Percentiles rank a stretch among this genome's conserved stretches.
Conservation (phyloP, 495 filamentous ascomycete species). For the Daldinia bambusicola region DNA sequence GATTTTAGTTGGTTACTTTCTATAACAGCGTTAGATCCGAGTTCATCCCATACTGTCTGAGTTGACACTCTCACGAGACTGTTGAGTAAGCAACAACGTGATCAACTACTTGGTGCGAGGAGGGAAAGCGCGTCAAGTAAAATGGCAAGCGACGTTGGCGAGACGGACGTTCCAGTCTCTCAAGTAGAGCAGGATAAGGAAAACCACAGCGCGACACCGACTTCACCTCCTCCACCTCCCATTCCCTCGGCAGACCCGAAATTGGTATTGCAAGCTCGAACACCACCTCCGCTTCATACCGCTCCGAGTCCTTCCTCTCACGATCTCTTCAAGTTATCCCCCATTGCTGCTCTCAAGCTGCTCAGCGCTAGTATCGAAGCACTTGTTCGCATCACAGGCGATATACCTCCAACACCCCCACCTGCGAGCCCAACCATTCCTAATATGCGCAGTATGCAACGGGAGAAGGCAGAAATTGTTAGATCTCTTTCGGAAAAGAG, state of each 20-base stretch:
- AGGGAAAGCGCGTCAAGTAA: not conserved
- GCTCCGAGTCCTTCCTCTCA: slow-evolving; percentile 46
- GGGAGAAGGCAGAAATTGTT: slow-evolving; percentile 66
- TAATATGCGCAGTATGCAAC: slow-evolving; percentile 66
- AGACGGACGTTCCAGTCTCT: slow-evolving; percentile 24
- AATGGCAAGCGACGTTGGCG: slow-evolving; percentile 30
- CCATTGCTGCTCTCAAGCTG: slow-evolving; percentile 80
- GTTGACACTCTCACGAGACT: not conserved
- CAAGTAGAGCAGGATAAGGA: slow-evolving; percentile 15
- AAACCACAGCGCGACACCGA: slow-evolving; percentile 31
- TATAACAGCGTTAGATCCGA: not conserved
- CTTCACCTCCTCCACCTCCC: slow-evolving; percentile 60
- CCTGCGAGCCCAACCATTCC: slow-evolving; percentile 68
- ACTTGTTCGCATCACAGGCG: slow-evolving; percentile 75
- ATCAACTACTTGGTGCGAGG: not conserved
- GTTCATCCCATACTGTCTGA: not conserved
- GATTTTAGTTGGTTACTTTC: not conserved
- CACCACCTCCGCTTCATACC: slow-evolving; percentile 47
- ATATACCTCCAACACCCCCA: slow-evolving; percentile 79
- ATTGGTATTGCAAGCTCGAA: slow-evolving; percentile 48
- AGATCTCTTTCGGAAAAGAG: slow-evolving; percentile 63
- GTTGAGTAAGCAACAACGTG: not conserved
- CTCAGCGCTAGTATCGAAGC: slow-evolving; percentile 77
- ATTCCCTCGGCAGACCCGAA: slow-evolving; percentile 61
- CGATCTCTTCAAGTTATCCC: slow-evolving; percentile 77